Percentiles rank a stretch among this genome's conserved stretches.
These are phyloP conservation scores for Bertia moriformis DNA, from an alignment of 2,329 filamentous ascomycete genomes.

Conservation along the genomic window DNA sequence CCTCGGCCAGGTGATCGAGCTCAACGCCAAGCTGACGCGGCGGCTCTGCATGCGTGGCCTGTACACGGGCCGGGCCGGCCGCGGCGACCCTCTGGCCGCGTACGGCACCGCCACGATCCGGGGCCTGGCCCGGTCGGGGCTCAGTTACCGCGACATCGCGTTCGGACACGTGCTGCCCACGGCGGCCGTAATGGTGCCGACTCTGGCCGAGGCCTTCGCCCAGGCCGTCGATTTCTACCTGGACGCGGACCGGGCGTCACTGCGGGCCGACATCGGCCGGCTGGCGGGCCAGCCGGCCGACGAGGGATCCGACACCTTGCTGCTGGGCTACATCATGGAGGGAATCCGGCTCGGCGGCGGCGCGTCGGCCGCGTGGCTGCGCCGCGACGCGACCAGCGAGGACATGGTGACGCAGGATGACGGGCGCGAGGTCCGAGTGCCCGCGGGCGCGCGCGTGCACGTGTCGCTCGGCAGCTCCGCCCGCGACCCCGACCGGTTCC, in stretches of 20 bases:
- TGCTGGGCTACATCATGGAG: slow-evolving; percentile 22
- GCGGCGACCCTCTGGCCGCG: slow-evolving; percentile 19
- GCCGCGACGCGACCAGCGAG: neutral
- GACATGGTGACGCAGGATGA: slow-evolving; percentile 4
- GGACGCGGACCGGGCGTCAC: slow-evolving; percentile 18
- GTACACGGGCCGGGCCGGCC: slow-evolving; percentile 11
- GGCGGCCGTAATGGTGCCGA: slow-evolving; percentile 2
- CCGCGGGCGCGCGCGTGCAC: slow-evolving; percentile 10
- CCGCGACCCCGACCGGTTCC: slow-evolving; percentile 20
- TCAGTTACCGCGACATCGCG: neutral
- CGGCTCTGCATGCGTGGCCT: slow-evolving; percentile 10
- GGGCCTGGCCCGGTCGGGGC: slow-evolving; percentile 17
- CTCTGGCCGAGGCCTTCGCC: slow-evolving; percentile 21
- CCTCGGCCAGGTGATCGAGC: slow-evolving; percentile 21
- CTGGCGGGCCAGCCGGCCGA: slow-evolving; percentile 11
- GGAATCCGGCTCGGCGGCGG: slow-evolving; percentile 4
- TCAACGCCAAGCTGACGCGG: slow-evolving; percentile 14
- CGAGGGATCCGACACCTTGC: slow-evolving; percentile 15
- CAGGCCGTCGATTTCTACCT: slow-evolving; percentile 27
- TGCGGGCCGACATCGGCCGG: slow-evolving; percentile 26
- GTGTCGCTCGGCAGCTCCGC: slow-evolving; percentile 15
- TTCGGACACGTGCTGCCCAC: neutral
- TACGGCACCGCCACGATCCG: slow-evolving; percentile 22
- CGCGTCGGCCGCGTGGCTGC: too few species aligned
- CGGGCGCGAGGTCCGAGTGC: slow-evolving; percentile 10